A percentile compares a stretch with the other conserved stretches of the same genome.
Evolutionary conservation across 139 green algal genomes (phyloP).

Genomic region (Medakamo hakoo): DNA sequence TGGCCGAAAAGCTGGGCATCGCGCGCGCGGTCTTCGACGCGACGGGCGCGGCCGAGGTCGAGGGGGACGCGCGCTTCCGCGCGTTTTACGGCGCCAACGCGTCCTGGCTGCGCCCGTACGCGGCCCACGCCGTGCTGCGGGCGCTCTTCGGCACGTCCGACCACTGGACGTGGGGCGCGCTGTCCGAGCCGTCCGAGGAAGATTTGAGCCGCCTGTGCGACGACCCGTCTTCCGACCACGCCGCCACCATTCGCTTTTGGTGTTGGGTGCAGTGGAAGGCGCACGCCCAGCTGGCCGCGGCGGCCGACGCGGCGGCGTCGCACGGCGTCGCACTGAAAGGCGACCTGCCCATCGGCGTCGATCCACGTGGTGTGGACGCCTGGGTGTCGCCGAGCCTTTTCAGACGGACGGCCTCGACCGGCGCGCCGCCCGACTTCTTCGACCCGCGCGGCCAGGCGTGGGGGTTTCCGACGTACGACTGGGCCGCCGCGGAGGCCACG

Average conservation of each 20-base stretch:
- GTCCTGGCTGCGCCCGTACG: conserved; percentile 79
- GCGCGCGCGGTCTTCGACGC: conserved; percentile 33
- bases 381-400: conserved; percentile 79
- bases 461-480: conserved; percentile 97
- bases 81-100: conserved; percentile 46
- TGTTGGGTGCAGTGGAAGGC: conserved; percentile 79
- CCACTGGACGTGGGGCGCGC: conserved; percentile 76
- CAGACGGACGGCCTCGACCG: conserved; percentile 58
- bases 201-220: not conserved
- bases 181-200: conserved; percentile 25
- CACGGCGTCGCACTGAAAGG: conserved; percentile 78
- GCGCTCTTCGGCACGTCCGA: conserved; percentile 76
- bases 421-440: conserved; percentile 81
- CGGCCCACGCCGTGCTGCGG: conserved; percentile 66
- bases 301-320: conserved; percentile 38
- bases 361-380: conserved; percentile 82
- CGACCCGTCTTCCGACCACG: not conserved
- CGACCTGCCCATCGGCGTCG: conserved; percentile 92
- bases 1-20: conserved; percentile 57
- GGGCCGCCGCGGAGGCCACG: conserved; percentile 83
- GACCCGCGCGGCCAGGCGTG: conserved; percentile 65
- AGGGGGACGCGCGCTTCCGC: conserved; percentile 16
- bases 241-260: conserved; percentile 28
- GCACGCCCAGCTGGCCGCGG: conserved; percentile 58
- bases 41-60: conserved; percentile 17